Conservation (phyloP, 1,284 basidiomycete species). For the Bondarzewia mesenterica region DNA sequence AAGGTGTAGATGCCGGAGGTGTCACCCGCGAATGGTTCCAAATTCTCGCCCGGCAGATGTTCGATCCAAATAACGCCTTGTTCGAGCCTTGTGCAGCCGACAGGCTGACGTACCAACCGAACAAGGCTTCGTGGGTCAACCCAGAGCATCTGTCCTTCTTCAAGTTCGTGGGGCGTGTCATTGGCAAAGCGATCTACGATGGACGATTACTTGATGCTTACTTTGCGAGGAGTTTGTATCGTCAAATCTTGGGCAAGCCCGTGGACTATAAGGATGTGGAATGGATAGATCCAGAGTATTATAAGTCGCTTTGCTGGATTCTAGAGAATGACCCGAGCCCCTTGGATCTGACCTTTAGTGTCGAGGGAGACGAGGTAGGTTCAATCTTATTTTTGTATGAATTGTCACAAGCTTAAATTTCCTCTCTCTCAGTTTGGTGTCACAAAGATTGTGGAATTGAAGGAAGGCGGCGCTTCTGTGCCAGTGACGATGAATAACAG, state of each 20-base stretch:
- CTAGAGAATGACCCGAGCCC: slow-evolving; percentile 84
- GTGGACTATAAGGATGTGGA: slow-evolving; percentile 94
- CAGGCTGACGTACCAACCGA: slow-evolving; percentile 91
- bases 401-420: slow-evolving; percentile 4
- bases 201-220: slow-evolving; percentile 95
- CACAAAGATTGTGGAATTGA: slow-evolving; percentile 80
- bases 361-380: slow-evolving; percentile 85
- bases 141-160: slow-evolving; percentile 96
- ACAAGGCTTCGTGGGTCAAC: slow-evolving; percentile 92
- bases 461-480: slow-evolving; percentile 74
- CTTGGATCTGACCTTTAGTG: slow-evolving; percentile 82
- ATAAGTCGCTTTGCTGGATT: slow-evolving; percentile 90
- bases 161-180: slow-evolving; percentile 97
- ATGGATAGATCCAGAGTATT: slow-evolving; percentile 95
- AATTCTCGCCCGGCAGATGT: slow-evolving; percentile 96
- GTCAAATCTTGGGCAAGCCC: slow-evolving; percentile 85
- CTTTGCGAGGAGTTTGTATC: slow-evolving; percentile 92
- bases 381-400: background rate
- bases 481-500: slow-evolving; percentile 94
- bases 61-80: slow-evolving; percentile 97
- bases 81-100: slow-evolving; percentile 98
- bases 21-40: slow-evolving; percentile 99
- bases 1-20: slow-evolving; percentile 97
- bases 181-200: slow-evolving; percentile 95
- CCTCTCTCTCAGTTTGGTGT: slow-evolving; percentile 66